Base-by-base conservation (phyloP, 2,329 filamentous ascomycete species). In the Cladosporium sp. region DNA sequence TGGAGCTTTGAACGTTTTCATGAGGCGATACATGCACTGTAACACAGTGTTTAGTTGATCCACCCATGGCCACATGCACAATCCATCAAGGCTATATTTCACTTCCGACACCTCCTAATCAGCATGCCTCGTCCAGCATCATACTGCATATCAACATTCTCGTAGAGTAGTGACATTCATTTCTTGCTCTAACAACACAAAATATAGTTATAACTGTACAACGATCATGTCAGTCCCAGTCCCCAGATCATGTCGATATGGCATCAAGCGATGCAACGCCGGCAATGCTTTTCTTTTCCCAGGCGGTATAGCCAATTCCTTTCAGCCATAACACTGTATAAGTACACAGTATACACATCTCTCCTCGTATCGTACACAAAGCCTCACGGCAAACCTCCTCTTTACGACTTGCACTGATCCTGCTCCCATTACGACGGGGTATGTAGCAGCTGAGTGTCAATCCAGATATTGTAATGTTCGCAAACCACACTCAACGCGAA, bases 131-230 rank as follows among this genome's bases (percentile, higher is more conserved):
- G n/a, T n/a, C n/a, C n/a, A n/a, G n/a, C n/a, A n/a, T n/a, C n/a
- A n/a, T n/a, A n/a, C n/a, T n/a, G n/a, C n/a, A n/a, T n/a, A n/a
- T n/a, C n/a, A n/a, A n/a, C n/a, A n/a, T 25, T 20, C 19, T 50
- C 47, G 47, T 55, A 35, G 52, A 55, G 52, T 55, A 55, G 52
- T 55, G 52, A 55, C 52, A 47, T 55, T 55, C 28, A 24, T 44
- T 55, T 55, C 39, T 35, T 32, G 39, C 51, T 45, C 52, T 55
- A 55, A 37, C 37, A 55, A 47, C 52, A 47, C 40, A 47, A 47
- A 37, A 37, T 19, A 55, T 55, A 42, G 37, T 53, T 32, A 42
- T 55, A 55, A 47, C 40, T 55, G 40, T 55, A 55, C 52, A 32
- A 47, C 40, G 42, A 37, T 32, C 35, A 37, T 39, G 42, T 32